Percentiles rank a stretch among this genome's conserved stretches.
These are phyloP conservation scores for Colletotrichum horii DNA, from an alignment of 2,329 filamentous ascomycete genomes.

Conservation along the genomic window DNA sequence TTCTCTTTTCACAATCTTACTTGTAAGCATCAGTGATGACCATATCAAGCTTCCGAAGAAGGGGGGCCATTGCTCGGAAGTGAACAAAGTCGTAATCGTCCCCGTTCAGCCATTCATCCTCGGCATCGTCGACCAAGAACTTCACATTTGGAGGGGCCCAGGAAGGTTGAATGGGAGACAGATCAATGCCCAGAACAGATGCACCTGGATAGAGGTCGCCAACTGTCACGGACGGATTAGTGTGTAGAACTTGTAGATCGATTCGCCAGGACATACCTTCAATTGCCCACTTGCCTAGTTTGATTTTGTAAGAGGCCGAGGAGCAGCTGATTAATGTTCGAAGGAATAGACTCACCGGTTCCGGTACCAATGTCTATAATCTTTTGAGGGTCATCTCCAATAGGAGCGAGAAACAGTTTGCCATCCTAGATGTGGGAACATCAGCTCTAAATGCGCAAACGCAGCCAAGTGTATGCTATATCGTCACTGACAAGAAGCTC, in stretches of 20 bases:
- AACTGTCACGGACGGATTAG: conserved; percentile 26
- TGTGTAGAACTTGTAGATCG: too few species aligned
- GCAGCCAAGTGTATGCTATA: background rate
- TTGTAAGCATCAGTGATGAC: conserved; percentile 46
- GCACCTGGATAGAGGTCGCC: conserved; percentile 47
- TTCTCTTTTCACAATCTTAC: conserved; percentile 25
- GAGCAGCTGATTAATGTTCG: background rate
- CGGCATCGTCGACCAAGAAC: conserved; percentile 68
- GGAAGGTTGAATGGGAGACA: conserved; percentile 52
- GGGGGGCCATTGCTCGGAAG: conserved; percentile 53
- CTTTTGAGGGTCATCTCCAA: conserved; percentile 42
- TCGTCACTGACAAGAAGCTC: conserved; percentile 40
- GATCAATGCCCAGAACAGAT: conserved; percentile 44
- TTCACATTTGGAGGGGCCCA: conserved; percentile 65
- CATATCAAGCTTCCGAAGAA: conserved; percentile 55
- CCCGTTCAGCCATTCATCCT: conserved; percentile 61
- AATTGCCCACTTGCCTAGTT: conserved; percentile 57
- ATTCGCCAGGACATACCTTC: conserved; percentile 29
- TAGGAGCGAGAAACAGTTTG: conserved; percentile 44
- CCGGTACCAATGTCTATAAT: conserved; percentile 57
- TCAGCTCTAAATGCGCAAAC: background rate
- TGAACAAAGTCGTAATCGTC: conserved; percentile 62
- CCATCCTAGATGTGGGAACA: conserved; percentile 32
- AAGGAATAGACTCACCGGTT: conserved; percentile 38
- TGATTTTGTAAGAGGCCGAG: background rate